Evolutionary conservation across 1,284 basidiomycete species (phyloP).

Genomic region (Acaromyces ingoldii): DNA sequence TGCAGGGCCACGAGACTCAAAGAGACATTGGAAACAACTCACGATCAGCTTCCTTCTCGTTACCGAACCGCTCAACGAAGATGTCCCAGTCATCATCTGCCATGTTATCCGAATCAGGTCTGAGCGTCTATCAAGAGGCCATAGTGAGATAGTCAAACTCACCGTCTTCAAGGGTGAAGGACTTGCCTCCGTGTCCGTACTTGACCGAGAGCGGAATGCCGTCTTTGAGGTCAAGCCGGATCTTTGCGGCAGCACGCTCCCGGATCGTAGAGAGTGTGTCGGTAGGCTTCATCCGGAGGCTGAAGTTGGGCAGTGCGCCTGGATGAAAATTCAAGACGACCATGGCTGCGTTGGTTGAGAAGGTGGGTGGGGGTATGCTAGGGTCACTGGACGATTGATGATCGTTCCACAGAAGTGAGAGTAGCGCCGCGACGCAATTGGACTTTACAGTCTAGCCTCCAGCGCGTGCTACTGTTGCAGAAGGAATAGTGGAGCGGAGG

Average conservation of each 20-base stretch:
- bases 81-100: conserved; percentile 48
- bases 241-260: conserved; percentile 40
- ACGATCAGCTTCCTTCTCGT: conserved; percentile 44
- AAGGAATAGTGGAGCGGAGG: no score
- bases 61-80: conserved; percentile 42
- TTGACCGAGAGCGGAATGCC: conserved; percentile 43
- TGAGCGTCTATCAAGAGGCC: no score
- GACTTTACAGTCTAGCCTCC: no score
- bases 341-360: conserved; percentile 5
- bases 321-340: conserved; percentile 34
- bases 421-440: no score
- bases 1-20: background rate
- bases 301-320: conserved; percentile 44
- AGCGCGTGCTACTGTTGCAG: no score
- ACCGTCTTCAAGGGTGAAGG: conserved; percentile 46
- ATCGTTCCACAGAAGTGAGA: no score
- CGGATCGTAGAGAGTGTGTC: conserved; percentile 26
- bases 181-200: conserved; percentile 39
- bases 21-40: no score
- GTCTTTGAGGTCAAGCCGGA: conserved; percentile 37
- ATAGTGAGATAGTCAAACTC: conserved; percentile 9
- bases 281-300: conserved; percentile 41
- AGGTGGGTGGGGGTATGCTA: background rate
- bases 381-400: no score
- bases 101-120: background rate